Percentiles rank a stretch among this genome's conserved stretches.
These are phyloP conservation scores for Jamesozyma gamospora DNA, from an alignment of 805 yeast genomes.

Conservation along the genomic window DNA sequence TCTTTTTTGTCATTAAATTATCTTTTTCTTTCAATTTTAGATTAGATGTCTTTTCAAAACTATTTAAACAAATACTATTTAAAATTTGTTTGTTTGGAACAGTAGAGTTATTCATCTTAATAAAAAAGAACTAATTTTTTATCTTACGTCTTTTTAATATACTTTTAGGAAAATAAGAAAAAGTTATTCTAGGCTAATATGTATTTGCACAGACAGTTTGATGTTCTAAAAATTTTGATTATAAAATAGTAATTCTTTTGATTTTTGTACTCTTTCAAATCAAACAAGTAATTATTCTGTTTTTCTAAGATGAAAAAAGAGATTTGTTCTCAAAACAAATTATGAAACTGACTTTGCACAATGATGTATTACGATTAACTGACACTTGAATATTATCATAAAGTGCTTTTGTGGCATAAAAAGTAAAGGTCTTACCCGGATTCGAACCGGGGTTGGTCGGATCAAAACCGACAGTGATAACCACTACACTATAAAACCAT, in stretches of 20 bases:
- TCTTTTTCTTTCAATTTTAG: background rate
- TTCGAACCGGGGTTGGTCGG: slow-evolving; percentile 79
- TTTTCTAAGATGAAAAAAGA: background rate
- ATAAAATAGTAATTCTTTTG: too few species aligned
- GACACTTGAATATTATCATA: too few species aligned
- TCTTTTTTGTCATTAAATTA: background rate
- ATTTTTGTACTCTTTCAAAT: background rate
- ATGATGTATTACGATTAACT: background rate
- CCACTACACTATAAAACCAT: slow-evolving; percentile 57
- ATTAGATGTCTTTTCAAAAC: background rate
- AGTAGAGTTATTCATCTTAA: background rate
- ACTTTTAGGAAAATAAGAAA: background rate
- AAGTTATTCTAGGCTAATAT: too few species aligned
- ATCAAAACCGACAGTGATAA: slow-evolving; percentile 75
- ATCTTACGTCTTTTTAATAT: too few species aligned
- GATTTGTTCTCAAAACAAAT: background rate
- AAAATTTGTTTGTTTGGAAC: slow-evolving; percentile 1
- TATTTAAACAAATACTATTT: slow-evolving; percentile 4
- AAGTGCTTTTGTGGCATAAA: background rate
- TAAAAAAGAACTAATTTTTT: too few species aligned
- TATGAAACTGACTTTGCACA: background rate
- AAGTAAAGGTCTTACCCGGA: slow-evolving; percentile 65
- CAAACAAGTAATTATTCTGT: background rate
- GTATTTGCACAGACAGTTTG: too few species aligned
- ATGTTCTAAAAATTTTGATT: too few species aligned